Evolutionary conservation across 148 eudicot species (phyloP), one percentile per base, ranked within the genome.

Genomic region (Camellia sinensis): DNA sequence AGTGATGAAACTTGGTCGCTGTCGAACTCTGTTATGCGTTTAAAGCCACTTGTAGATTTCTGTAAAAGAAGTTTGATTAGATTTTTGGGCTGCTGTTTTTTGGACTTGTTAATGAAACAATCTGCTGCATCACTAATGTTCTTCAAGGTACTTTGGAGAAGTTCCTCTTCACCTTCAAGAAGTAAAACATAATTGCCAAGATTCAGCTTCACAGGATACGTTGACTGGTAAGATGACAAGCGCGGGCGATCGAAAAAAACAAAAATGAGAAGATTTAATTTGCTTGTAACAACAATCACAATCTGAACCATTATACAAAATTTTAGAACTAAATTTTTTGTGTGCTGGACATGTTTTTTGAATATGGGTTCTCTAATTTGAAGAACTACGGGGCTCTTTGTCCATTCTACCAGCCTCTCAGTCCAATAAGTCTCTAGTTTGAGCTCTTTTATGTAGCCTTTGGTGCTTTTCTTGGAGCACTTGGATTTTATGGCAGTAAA

Each of bases 381-480:
- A 5, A 80, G 22, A 18, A 54, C 7, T 48, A 84, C 21, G 18
- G 70, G 53, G 10, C 59, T 61, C 13, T 80, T 69, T 59, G 41
- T 84, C 81, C 81, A 84, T 0, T 80, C 80, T 8, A 11, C 21
- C 60, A 83, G 50, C 77, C 14, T 77, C 41, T 63, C 60, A 67
- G 57, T 71, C 83, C 86, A 83, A 22, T 80, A 76, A 6, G 1
- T 44, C 67, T 83, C 86, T 13, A 80, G 41, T 43, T 53, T 76
- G 7, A 83, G 61, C 3, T 60, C 67, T 6, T 29, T 21, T 41
- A 0, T 45, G 13, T 7, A 75, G 37, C 19, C 76, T 43, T 15
- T 77, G 19, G 7, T 7, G 1, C 59, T 67, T 46, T 11, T 40
- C 21, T 56, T n/a, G 15, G 74, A 29, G 14, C 53, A 21, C 60